phyloP scores from a whole-genome alignment of 1,284 basidiomycete species.

The Rhodotorula glutinis region DNA sequence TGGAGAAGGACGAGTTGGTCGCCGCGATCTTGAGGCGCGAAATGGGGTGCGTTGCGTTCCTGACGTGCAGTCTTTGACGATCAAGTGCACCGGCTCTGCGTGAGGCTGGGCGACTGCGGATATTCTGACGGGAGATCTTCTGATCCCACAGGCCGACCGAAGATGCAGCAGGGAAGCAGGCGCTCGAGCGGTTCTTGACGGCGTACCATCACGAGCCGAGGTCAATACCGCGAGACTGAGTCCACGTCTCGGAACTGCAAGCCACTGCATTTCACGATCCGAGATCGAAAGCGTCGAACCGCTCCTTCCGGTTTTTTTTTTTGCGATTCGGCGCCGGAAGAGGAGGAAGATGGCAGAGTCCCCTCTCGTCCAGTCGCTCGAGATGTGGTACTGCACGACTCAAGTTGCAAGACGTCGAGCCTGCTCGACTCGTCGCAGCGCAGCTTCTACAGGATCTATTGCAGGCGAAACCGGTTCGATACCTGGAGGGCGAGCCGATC shows the following conservation, averaged over 20 bases:
- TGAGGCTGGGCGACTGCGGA: no score
- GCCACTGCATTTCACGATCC: no score
- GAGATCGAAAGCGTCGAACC: no score
- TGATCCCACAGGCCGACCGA: not conserved
- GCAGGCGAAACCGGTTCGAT: not conserved
- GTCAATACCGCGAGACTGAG: slow-evolving; percentile 2
- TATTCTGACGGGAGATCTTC: not conserved
- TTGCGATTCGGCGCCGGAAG: no score
- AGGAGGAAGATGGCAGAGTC: no score
- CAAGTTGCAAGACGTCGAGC: not conserved
- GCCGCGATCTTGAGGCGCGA: slow-evolving; percentile 53
- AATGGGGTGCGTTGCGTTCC: slow-evolving; percentile 29
- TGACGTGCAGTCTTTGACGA: not conserved
- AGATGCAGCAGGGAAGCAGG: not conserved
- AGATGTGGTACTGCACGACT: no score
- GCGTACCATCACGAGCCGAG: slow-evolving; percentile 20
- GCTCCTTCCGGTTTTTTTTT: no score
- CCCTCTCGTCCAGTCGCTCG: no score
- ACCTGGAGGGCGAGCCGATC: not conserved
- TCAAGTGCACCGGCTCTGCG: not conserved
- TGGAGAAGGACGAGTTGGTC: slow-evolving; percentile 60
- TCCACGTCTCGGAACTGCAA: not conserved
- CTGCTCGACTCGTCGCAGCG: not conserved
- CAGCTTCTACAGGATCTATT: not conserved
- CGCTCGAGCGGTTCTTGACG: slow-evolving; percentile 20